phyloP scores from a whole-genome alignment of 2,329 filamentous ascomycete species.

The Grosmannia clavigera region DNA sequence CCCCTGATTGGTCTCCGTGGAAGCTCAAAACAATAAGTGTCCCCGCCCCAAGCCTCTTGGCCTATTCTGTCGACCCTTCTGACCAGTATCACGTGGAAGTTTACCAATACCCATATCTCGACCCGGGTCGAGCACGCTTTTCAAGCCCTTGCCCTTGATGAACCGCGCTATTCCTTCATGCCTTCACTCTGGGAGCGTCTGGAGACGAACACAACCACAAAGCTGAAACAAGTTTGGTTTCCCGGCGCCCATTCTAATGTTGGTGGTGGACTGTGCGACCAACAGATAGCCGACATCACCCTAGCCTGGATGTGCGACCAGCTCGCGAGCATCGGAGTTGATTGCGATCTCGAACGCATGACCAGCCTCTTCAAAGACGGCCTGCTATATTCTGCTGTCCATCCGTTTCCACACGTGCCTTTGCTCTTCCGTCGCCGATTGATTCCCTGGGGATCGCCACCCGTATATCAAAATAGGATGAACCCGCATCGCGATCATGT shows the following conservation, averaged over 20 bases:
- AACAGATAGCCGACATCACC: conserved; percentile 20
- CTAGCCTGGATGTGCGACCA: conserved; percentile 25
- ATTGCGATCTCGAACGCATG: conserved; percentile 18
- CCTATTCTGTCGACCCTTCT: background rate
- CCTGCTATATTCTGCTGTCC: conserved; percentile 20
- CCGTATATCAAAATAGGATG: background rate
- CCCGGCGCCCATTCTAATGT: conserved; percentile 51
- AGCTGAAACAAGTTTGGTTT: conserved; percentile 37
- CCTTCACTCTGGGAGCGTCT: conserved; percentile 30
- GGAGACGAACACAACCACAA: conserved; percentile 15
- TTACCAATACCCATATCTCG: conserved; percentile 31
- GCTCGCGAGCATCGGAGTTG: conserved; percentile 19
- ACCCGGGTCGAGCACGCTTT: conserved; percentile 32
- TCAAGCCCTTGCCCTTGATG: conserved; percentile 37
- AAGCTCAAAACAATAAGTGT: conserved; percentile 21
- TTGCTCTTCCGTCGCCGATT: background rate
- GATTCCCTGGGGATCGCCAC: background rate
- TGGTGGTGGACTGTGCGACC: conserved; percentile 43
- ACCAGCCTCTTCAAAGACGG: conserved; percentile 15
- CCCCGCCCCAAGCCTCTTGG: background rate
- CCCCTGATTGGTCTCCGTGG: conserved; percentile 25
- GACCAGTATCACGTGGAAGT: conserved; percentile 13
- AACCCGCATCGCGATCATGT: conserved; percentile 12
- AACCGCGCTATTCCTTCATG: conserved; percentile 28
- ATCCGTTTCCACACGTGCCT: conserved; percentile 20